Percentiles rank a stretch among this genome's conserved stretches.
Evolutionary conservation across 192 early-diverging fungal genomes (phyloP).

Genomic region (Borealophlyctis nickersoniae): DNA sequence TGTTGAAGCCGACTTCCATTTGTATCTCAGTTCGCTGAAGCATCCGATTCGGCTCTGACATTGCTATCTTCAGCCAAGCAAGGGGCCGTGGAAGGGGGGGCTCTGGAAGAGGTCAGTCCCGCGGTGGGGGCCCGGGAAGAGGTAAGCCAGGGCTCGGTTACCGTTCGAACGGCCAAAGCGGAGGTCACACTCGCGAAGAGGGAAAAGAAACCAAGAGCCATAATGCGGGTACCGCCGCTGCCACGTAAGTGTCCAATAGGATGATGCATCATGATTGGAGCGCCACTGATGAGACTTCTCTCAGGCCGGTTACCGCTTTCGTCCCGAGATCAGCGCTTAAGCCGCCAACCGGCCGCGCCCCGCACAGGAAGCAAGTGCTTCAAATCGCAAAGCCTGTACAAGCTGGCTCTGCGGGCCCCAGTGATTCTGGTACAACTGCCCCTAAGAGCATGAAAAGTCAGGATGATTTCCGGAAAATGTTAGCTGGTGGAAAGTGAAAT

Average conservation of each 20-base stretch:
- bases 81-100: constrained; percentile 15
- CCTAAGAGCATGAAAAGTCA: constrained; percentile 22
- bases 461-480: constrained; percentile 48
- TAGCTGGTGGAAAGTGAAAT: constrained; percentile 24
- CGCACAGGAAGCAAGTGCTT: background rate
- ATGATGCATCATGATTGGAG: background rate
- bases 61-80: constrained; percentile 1
- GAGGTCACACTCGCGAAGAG: background rate
- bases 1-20: background rate
- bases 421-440: background rate
- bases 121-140: constrained; percentile 12
- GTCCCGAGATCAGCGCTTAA: background rate
- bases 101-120: constrained; percentile 6
- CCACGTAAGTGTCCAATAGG: background rate
- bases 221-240: background rate
- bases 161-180: background rate
- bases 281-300: background rate
- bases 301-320: background rate
- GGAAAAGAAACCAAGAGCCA: background rate
- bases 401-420: background rate
- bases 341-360: background rate
- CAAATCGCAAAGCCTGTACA: background rate
- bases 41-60: background rate
- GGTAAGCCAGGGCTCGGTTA: background rate
- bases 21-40: background rate